These are phyloP conservation scores for Pulveroboletus sp. DNA, from an alignment of 768 basidiomycete species.

Conservation along the genomic window DNA sequence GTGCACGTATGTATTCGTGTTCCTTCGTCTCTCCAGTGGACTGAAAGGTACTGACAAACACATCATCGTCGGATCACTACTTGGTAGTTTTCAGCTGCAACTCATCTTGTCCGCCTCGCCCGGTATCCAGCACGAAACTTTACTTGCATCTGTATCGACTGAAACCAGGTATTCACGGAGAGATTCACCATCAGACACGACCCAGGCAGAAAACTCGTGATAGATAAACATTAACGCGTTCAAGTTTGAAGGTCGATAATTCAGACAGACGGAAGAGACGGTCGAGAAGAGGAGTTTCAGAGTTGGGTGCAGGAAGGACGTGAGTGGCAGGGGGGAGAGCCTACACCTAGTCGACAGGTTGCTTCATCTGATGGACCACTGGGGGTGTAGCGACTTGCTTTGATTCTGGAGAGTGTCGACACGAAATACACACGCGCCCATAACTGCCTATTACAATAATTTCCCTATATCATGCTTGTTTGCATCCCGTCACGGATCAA, in stretches of 20 bases:
- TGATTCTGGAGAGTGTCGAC: background rate
- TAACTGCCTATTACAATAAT: conserved; percentile 6
- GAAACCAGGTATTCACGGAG: conserved; percentile 55
- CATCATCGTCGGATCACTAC: no score
- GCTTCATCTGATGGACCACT: no score
- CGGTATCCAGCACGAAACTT: conserved; percentile 66
- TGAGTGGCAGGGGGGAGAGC: background rate
- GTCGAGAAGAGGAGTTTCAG: background rate
- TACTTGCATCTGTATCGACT: conserved; percentile 39
- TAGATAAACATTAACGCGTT: conserved; percentile 42
- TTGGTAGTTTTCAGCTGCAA: background rate
- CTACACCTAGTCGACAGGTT: no score
- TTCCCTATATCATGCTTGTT: background rate
- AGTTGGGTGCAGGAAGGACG: background rate
- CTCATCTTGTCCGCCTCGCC: conserved; percentile 54
- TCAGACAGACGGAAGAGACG: background rate
- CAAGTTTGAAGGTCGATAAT: background rate
- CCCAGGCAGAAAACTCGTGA: conserved; percentile 68
- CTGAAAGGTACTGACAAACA: no score
- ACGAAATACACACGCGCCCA: conserved; percentile 20
- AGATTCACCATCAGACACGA: conserved; percentile 44
- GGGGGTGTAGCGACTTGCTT: conserved; percentile 2
- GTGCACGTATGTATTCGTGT: no score
- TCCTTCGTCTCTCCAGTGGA: no score
- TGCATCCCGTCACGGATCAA: background rate